These are phyloP conservation scores for Nephelium lappaceum DNA, from an alignment of 345 rosid species.

Conservation along the genomic window DNA sequence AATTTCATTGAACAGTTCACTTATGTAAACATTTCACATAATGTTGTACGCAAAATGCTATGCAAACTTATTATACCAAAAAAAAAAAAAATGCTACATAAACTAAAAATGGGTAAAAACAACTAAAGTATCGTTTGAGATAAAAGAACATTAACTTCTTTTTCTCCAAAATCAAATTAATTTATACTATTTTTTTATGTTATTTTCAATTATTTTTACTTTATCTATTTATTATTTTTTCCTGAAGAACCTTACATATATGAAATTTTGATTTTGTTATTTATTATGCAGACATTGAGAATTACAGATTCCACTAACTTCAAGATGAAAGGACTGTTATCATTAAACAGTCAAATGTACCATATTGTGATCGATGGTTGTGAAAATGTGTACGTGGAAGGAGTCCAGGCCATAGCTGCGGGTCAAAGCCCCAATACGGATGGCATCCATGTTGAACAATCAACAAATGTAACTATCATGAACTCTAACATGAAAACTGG, in stretches of 20 bases:
- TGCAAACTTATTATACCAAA: no score
- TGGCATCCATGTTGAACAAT: constrained; percentile 33
- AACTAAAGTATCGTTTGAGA: no score
- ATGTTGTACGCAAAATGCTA: no score
- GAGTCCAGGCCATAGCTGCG: constrained; percentile 10
- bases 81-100: no score
- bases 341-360: constrained; percentile 34
- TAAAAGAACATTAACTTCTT: no score
- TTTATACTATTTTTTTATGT: no score
- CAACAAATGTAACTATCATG: constrained; percentile 21
- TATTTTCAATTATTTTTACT: background rate
- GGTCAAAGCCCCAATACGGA: constrained; percentile 36
- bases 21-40: no score
- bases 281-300: constrained; percentile 22
- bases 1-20: no score
- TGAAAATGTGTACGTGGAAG: constrained; percentile 24
- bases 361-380: constrained; percentile 32
- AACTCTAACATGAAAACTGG: constrained; percentile 27
- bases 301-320: constrained; percentile 31
- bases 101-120: no score
- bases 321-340: constrained; percentile 19
- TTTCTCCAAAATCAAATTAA: no score
- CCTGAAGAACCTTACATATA: no score
- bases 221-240: background rate
- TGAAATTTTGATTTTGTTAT: background rate